Evolutionary conservation across 257 asterid species (phyloP).

Genomic region (Nicotiana sylvestris): DNA sequence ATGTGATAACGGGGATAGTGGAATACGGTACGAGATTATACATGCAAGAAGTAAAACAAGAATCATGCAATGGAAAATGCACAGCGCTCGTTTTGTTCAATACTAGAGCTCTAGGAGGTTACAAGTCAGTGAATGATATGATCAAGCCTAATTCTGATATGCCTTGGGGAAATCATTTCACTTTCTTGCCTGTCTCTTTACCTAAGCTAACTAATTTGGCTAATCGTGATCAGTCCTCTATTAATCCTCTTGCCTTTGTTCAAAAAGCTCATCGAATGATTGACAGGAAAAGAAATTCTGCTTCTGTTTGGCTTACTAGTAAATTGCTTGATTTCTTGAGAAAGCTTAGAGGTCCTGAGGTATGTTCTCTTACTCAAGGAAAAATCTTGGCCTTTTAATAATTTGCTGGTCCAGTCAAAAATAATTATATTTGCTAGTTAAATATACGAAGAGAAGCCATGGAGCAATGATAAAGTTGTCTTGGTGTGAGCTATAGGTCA

Average conservation of each 20-base stretch:
- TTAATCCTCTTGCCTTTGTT: conserved; percentile 44
- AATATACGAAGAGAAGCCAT: too few relatives aligned
- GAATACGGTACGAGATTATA: conserved; percentile 49
- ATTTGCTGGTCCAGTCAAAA: too few relatives aligned
- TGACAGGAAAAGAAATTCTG: conserved; percentile 52
- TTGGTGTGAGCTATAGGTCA: too few relatives aligned
- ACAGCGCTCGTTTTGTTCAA: conserved; percentile 55
- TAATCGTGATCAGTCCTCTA: not conserved
- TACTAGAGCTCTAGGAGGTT: conserved; percentile 56
- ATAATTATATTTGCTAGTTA: too few relatives aligned
- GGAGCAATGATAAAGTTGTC: too few relatives aligned
- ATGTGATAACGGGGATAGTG: conserved; percentile 56
- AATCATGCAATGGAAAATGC: conserved; percentile 26
- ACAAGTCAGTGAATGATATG: conserved; percentile 62
- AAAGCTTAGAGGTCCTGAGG: conserved; percentile 56
- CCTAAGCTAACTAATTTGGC: conserved; percentile 28
- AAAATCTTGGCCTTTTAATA: too few relatives aligned
- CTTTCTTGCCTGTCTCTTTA: conserved; percentile 44
- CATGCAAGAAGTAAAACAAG: conserved; percentile 36
- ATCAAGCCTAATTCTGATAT: conserved; percentile 41
- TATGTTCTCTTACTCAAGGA: conserved; percentile 6
- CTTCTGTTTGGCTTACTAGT: conserved; percentile 38
- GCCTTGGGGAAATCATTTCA: conserved; percentile 74
- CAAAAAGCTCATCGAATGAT: conserved; percentile 36
- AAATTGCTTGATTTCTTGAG: conserved; percentile 39